These are phyloP conservation scores for Zarea fungicola DNA, from an alignment of 2,329 filamentous ascomycete species.

Conservation along the genomic window DNA sequence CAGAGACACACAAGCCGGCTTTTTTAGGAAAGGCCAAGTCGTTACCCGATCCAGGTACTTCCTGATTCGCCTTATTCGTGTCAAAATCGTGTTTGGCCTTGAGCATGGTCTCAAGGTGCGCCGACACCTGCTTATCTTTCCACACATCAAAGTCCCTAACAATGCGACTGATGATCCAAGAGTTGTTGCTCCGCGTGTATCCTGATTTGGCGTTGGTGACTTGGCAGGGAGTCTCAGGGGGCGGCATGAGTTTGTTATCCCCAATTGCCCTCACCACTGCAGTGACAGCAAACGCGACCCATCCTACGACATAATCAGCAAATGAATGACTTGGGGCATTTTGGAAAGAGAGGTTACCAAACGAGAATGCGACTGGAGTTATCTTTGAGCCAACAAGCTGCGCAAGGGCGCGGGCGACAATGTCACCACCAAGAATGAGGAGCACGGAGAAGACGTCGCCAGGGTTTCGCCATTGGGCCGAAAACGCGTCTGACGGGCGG, in stretches of 20 bases:
- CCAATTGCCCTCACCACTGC: conserved; percentile 22
- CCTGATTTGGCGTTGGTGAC: conserved; percentile 33
- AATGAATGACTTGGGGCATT: not conserved
- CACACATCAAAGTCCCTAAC: conserved; percentile 35
- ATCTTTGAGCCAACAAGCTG: conserved; percentile 22
- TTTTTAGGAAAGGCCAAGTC: conserved; percentile 11
- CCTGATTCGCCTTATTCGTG: conserved; percentile 5
- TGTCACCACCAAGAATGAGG: conserved; percentile 30
- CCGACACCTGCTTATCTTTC: conserved; percentile 17
- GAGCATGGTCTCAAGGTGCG: conserved; percentile 14
- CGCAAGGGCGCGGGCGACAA: conserved; percentile 28
- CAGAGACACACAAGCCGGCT: conserved; percentile 23
- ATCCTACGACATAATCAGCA: conserved; percentile 16
- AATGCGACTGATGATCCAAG: conserved; percentile 39
- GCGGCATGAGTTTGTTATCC: conserved; percentile 23
- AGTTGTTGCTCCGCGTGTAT: conserved; percentile 32
- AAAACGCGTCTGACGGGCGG: not conserved
- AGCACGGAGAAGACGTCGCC: conserved; percentile 25
- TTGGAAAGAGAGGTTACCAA: not conserved
- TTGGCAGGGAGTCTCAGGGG: conserved; percentile 25
- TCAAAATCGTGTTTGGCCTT: not conserved
- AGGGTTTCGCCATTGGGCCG: conserved; percentile 12
- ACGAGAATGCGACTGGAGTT: conserved; percentile 24
- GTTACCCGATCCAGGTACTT: not conserved
- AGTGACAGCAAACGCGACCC: conserved; percentile 22